Conservation (phyloP, 768 basidiomycete genomes). For the Pisolithus marmoratus region DNA sequence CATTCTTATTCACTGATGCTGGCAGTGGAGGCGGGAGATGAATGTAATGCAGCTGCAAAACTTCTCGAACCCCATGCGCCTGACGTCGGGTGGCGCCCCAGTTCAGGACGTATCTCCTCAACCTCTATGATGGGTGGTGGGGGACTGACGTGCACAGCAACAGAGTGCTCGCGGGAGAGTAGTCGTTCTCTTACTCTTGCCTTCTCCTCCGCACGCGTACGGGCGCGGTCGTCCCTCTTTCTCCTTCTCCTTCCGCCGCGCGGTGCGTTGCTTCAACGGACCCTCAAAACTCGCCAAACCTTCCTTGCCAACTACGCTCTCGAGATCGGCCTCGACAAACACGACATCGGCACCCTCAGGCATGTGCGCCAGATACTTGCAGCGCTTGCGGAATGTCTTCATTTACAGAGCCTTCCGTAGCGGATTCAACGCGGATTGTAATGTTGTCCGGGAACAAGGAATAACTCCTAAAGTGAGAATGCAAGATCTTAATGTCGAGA, state of each 20-base stretch:
- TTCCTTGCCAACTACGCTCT: constrained; percentile 67
- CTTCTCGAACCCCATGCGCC: constrained; percentile 79
- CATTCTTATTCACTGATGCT: constrained; percentile 21
- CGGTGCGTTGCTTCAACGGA: constrained; percentile 67
- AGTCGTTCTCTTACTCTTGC: constrained; percentile 52
- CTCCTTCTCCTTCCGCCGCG: constrained; percentile 74
- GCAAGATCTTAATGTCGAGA: constrained; percentile 88
- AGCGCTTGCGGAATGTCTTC: constrained; percentile 91
- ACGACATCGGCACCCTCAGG: constrained; percentile 90
- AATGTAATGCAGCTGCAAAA: constrained; percentile 75
- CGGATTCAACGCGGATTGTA: constrained; percentile 71
- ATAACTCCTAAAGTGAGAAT: constrained; percentile 79
- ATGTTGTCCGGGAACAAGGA: constrained; percentile 80
- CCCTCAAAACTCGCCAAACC: constrained; percentile 81
- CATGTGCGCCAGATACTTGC: constrained; percentile 92
- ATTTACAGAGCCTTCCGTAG: constrained; percentile 75
- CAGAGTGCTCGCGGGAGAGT: constrained; percentile 16
- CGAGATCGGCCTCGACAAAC: constrained; percentile 86
- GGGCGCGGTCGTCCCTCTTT: constrained; percentile 85
- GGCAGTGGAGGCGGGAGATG: constrained; percentile 43
- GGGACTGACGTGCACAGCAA: constrained; percentile 4
- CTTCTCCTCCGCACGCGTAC: constrained; percentile 67
- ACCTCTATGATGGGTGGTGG: constrained; percentile 6
- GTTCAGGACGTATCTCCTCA: constrained; percentile 10
- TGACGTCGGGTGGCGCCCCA: constrained; percentile 15